Evolutionary conservation across 169 alveolate species (phyloP).

Genomic region (Toxoplasma gondii): DNA sequence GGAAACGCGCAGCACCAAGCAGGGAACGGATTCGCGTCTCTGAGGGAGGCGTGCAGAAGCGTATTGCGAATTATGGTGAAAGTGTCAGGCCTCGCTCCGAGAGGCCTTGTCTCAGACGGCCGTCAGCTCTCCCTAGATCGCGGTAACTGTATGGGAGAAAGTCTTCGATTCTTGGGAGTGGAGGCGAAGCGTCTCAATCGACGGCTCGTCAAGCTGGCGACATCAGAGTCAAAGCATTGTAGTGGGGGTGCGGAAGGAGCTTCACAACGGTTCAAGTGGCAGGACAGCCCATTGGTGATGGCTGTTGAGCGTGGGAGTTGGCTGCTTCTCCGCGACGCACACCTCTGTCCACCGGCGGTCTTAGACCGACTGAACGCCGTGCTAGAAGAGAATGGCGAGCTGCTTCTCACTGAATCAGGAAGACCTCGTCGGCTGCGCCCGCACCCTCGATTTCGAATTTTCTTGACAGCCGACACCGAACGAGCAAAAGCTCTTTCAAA

Average conservation of each 20-base stretch:
- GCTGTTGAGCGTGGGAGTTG: slow-evolving; percentile 94
- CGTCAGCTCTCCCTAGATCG: no score
- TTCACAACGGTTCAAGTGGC: slow-evolving; percentile 92
- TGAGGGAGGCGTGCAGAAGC: not conserved
- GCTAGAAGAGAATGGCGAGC: slow-evolving; percentile 81
- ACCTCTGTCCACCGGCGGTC: slow-evolving; percentile 97
- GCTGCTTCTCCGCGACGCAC: slow-evolving; percentile 95
- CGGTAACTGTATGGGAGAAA: not conserved
- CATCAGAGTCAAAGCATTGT: no score
- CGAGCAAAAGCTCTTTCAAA: slow-evolving; percentile 96
- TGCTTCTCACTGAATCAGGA: slow-evolving; percentile 67
- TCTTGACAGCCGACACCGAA: slow-evolving; percentile 98
- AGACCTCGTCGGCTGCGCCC: slow-evolving; percentile 83
- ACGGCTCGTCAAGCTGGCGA: not conserved
- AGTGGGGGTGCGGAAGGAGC: not conserved
- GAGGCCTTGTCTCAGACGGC: not conserved
- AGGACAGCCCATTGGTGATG: slow-evolving; percentile 96
- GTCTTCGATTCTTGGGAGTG: not conserved
- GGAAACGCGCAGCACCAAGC: not conserved
- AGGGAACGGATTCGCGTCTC: not conserved
- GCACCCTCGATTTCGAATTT: slow-evolving; percentile 89
- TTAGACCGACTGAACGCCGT: slow-evolving; percentile 97
- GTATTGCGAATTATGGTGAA: not conserved
- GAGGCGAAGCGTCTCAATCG: not conserved
- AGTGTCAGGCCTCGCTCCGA: not conserved